Conservation (phyloP, 2,329 filamentous ascomycete species). For the Penicillium sclerotiorum region DNA sequence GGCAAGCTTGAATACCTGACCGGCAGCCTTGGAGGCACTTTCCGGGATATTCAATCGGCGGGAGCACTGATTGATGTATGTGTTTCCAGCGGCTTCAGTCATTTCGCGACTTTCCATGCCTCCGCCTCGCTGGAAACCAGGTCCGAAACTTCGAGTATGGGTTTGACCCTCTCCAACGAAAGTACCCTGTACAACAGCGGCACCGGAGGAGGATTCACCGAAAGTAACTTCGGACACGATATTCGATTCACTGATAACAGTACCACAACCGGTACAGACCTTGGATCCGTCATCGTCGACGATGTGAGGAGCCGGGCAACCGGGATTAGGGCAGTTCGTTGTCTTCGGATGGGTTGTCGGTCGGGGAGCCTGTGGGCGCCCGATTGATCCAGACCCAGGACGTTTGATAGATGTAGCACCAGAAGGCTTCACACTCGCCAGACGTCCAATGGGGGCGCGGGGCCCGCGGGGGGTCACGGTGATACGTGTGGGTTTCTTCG, state of each 20-base stretch:
- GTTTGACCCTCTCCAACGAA: constrained; percentile 86
- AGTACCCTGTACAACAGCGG: constrained; percentile 86
- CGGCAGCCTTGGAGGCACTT: constrained; percentile 64
- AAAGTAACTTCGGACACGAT: constrained; percentile 93
- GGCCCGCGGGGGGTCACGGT: constrained; percentile 31
- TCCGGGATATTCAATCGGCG: constrained; percentile 54
- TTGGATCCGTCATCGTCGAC: constrained; percentile 51
- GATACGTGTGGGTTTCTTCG: constrained; percentile 34
- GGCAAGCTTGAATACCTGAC: constrained; percentile 76
- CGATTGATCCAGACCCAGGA: constrained; percentile 35
- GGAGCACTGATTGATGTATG: constrained; percentile 47
- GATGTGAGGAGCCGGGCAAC: constrained; percentile 49
- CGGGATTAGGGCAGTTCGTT: constrained; percentile 48
- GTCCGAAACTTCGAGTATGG: constrained; percentile 65
- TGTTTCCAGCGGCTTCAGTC: constrained; percentile 46
- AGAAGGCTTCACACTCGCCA: constrained; percentile 45
- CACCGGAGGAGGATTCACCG: constrained; percentile 81
- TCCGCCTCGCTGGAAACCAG: constrained; percentile 50
- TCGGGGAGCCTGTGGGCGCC: constrained; percentile 32
- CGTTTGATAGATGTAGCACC: constrained; percentile 42
- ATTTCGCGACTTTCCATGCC: constrained; percentile 54
- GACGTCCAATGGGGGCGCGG: constrained; percentile 37
- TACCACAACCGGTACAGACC: constrained; percentile 81
- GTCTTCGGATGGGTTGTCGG: constrained; percentile 43
- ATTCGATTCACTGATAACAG: constrained; percentile 79